Evolutionary conservation across 495 filamentous ascomycete species (phyloP), one percentile per base, ranked within the genome.

Genomic region (Hypoxylon intermedium): DNA sequence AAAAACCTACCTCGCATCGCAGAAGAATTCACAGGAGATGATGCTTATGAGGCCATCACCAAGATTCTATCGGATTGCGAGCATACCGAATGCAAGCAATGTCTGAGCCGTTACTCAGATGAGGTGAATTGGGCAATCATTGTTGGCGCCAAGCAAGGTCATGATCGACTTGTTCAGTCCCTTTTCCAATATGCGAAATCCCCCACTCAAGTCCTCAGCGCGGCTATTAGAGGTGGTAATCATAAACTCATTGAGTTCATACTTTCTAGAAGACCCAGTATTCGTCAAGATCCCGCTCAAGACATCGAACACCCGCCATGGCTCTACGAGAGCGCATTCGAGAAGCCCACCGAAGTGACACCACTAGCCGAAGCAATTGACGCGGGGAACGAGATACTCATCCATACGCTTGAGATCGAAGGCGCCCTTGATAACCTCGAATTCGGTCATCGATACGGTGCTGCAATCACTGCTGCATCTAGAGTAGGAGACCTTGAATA

Each of bases 291-390:
- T 1, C 21, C 18, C 19, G 9, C 59, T 6, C 41, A 28, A 31
- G 1, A 2, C 15, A 45, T 60, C 12, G 12, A 21, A 6, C 12
- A n/a, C 5, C 20, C 42, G 2, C 42, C 42, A 26, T 28, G 30
- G 44, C 1, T 4, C 24, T 7, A 48, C 23, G 18, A 5, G n/a
- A n/a, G n/a, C n/a, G n/a, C n/a, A 18, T n/a, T 19, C 18, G 9
- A 21, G 9, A 4, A 11, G 1, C 19, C 30, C 12, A 1, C 13
- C 7, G 0, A 42, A 41, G 13, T 21, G 12, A 54, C 61, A 15
- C 55, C 60, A 11, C 30, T 65, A 20, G 54, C 61, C 1, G 54
- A 58, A n/a, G 61, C 61, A 26, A 55, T 65, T 16, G 18, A 26
- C 0, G 21, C 28, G 26, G 9, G 7, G 2, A 23, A 59, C 13